phyloP scores from a whole-genome alignment of 768 basidiomycete species.

The Hebeloma cylindrosporum region DNA sequence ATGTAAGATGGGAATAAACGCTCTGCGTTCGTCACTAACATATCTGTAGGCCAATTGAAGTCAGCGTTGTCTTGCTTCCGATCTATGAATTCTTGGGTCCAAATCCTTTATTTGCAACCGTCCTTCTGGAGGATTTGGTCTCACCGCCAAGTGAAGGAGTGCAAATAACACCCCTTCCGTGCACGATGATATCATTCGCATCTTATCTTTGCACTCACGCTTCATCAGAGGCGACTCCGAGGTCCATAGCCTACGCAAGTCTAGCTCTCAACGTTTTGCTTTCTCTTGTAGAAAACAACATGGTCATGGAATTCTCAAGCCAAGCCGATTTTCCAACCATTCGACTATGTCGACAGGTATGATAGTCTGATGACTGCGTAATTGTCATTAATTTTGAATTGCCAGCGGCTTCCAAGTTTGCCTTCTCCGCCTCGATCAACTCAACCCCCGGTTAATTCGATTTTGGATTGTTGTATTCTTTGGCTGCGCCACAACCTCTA shows the following conservation, averaged over 20 bases:
- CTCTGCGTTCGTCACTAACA: slow-evolving; percentile 1
- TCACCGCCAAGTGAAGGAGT: slow-evolving; percentile 22
- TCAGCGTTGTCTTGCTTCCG: slow-evolving; percentile 56
- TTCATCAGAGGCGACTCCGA: slow-evolving; percentile 55
- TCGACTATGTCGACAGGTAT: slow-evolving; percentile 64
- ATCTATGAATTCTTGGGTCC: slow-evolving; percentile 59
- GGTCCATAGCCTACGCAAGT: slow-evolving; percentile 62
- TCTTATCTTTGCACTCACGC: slow-evolving; percentile 72
- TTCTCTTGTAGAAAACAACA: slow-evolving; percentile 47
- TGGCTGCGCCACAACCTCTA: slow-evolving; percentile 74
- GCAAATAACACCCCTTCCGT: slow-evolving; percentile 36
- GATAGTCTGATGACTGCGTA: slow-evolving; percentile 9
- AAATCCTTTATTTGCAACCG: slow-evolving; percentile 49
- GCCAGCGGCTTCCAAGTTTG: slow-evolving; percentile 50
- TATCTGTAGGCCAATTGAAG: slow-evolving; percentile 57
- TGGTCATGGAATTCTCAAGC: slow-evolving; percentile 47
- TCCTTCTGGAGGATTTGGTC: slow-evolving; percentile 40
- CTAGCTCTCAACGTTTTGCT: slow-evolving; percentile 56
- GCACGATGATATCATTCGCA: slow-evolving; percentile 54
- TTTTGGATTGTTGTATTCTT: slow-evolving; percentile 68
- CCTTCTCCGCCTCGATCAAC: slow-evolving; percentile 35
- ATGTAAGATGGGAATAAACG: slow-evolving; percentile 48
- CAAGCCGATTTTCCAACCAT: slow-evolving; percentile 42
- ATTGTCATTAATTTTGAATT: neutral
- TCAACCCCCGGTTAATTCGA: slow-evolving; percentile 51